A percentile compares a stretch with the other conserved stretches of the same genome.
phyloP scores from a whole-genome alignment of 257 asterid species.

The Nicotiana paniculata region DNA sequence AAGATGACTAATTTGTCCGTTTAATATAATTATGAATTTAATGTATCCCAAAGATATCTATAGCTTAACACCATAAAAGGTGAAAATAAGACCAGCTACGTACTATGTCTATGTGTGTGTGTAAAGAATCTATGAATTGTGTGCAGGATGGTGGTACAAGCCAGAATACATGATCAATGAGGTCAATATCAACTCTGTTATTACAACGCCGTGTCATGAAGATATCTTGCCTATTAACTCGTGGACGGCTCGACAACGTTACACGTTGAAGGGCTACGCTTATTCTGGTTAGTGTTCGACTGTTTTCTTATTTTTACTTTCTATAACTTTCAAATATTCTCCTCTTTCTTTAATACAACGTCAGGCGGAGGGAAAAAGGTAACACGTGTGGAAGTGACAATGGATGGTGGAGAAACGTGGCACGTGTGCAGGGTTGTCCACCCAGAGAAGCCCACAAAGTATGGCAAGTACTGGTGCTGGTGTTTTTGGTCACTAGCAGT shows the following conservation, averaged over 20 bases:
- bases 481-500: slow-evolving; percentile 85
- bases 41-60: no score
- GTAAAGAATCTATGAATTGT: neutral
- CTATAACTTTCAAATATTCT: neutral
- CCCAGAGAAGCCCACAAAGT: slow-evolving; percentile 64
- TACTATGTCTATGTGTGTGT: no score
- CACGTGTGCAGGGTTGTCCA: slow-evolving; percentile 38
- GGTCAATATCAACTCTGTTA: slow-evolving; percentile 80
- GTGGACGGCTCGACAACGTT: slow-evolving; percentile 74
- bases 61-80: no score
- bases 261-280: slow-evolving; percentile 75
- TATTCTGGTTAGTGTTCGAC: slow-evolving; percentile 52
- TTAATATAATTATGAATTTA: no score
- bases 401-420: slow-evolving; percentile 95
- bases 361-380: slow-evolving; percentile 89
- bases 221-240: slow-evolving; percentile 73
- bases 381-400: slow-evolving; percentile 75
- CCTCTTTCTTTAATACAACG: neutral
- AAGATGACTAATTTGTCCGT: no score
- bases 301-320: neutral
- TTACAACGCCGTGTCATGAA: slow-evolving; percentile 78
- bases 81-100: no score
- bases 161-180: slow-evolving; percentile 81
- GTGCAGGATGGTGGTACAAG: slow-evolving; percentile 91
- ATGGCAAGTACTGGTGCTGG: slow-evolving; percentile 93